phyloP scores from a whole-genome alignment of 169 alveolate species.

The Theileria orientalis region DNA sequence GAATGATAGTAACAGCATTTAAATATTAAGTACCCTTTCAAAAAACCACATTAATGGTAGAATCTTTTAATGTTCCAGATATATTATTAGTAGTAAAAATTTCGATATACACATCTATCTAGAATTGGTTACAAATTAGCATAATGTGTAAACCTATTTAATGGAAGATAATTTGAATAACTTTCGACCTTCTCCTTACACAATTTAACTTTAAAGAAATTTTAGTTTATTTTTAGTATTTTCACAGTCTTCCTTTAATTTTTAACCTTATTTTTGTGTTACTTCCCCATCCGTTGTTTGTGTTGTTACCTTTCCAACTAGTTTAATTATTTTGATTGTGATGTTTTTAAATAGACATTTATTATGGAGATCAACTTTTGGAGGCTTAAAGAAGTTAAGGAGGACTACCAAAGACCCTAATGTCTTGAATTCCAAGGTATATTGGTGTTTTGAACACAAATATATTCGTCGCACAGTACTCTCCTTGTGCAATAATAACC shows the following conservation, averaged over 20 bases:
- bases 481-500: constrained; percentile 40
- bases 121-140: no score
- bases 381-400: constrained; percentile 4
- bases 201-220: no score
- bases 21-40: no score
- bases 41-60: no score
- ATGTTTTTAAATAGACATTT: not conserved
- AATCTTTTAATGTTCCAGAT: no score
- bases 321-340: not conserved
- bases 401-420: constrained; percentile 70
- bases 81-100: no score
- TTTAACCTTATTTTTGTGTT: not conserved
- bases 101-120: no score
- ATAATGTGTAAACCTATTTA: no score
- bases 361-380: constrained; percentile 9
- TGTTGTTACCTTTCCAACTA: not conserved
- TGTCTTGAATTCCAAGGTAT: constrained; percentile 70
- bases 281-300: constrained; percentile 3
- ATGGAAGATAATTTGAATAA: no score
- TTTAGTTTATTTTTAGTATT: no score
- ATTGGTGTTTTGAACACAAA: constrained; percentile 77
- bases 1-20: no score
- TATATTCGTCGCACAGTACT: constrained; percentile 68
- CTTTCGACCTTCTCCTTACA: no score
- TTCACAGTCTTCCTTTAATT: not conserved